Conservation (phyloP, 169 alveolate species). For the Babesia bovis region DNA sequence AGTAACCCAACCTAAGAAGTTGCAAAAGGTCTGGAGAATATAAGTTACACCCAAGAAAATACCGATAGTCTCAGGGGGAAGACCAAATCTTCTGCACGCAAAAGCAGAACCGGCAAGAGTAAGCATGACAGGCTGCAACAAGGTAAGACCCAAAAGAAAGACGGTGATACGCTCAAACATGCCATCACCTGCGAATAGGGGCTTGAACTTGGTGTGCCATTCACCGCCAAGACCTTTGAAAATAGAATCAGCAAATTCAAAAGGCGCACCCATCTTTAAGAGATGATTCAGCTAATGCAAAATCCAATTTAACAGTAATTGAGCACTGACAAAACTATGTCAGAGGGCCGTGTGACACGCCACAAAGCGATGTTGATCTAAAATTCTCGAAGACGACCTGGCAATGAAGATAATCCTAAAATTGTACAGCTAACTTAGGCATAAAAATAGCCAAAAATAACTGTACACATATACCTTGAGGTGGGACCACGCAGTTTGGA, state of each 20-base stretch:
- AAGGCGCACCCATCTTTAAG: neutral
- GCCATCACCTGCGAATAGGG: neutral
- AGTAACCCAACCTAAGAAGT: neutral
- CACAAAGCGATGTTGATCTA: neutral
- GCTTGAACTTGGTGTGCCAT: neutral
- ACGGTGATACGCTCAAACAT: neutral
- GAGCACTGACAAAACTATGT: too few relatives aligned
- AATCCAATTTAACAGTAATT: too few relatives aligned
- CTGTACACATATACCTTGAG: neutral
- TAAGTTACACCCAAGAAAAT: constrained; percentile 10
- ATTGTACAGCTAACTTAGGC: too few relatives aligned
- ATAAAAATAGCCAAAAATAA: neutral
- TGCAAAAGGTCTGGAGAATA: neutral
- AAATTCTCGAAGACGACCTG: neutral
- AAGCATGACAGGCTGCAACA: constrained; percentile 14
- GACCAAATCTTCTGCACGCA: constrained; percentile 25
- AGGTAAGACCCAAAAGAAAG: neutral
- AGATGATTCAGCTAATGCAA: neutral
- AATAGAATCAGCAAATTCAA: neutral
- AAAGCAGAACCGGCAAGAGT: constrained; percentile 12
- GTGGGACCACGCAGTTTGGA: neutral
- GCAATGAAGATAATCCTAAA: neutral
- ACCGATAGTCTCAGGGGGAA: constrained; percentile 24
- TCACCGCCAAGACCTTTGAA: neutral
- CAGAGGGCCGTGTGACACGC: too few relatives aligned